phyloP scores from a whole-genome alignment of 73 alveolate species.

The Diophrys sp. region DNA sequence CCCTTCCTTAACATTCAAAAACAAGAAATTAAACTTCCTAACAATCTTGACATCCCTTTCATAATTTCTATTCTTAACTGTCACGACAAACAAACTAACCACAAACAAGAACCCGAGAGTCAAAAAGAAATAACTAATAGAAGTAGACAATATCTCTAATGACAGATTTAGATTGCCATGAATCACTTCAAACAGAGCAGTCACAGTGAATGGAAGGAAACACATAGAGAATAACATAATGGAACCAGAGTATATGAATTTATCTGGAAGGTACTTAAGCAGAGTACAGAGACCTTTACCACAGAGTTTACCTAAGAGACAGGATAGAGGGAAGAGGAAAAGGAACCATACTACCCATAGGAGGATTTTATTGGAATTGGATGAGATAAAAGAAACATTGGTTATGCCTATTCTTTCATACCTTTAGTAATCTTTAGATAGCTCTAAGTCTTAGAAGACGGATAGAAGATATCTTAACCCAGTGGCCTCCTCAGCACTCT shows the following conservation, averaged over 20 bases:
- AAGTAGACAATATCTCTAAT: neutral
- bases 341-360: neutral
- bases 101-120: neutral
- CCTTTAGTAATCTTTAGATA: neutral
- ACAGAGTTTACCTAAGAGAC: neutral
- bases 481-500: neutral
- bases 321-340: neutral
- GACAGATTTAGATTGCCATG: neutral
- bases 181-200: neutral
- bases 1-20: neutral
- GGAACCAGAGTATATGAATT: neutral
- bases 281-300: neutral
- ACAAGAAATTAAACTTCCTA: neutral
- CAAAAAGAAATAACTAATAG: neutral
- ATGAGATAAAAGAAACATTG: neutral
- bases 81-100: neutral
- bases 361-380: neutral
- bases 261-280: neutral
- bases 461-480: neutral
- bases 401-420: neutral
- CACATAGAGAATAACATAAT: neutral
- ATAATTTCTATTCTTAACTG: neutral
- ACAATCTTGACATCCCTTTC: neutral
- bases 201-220: neutral
- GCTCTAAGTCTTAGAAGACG: neutral